Evolutionary conservation across 805 yeast genomes (phyloP), one percentile per base, ranked within the genome.

Genomic region (Candida yuanshanica): DNA sequence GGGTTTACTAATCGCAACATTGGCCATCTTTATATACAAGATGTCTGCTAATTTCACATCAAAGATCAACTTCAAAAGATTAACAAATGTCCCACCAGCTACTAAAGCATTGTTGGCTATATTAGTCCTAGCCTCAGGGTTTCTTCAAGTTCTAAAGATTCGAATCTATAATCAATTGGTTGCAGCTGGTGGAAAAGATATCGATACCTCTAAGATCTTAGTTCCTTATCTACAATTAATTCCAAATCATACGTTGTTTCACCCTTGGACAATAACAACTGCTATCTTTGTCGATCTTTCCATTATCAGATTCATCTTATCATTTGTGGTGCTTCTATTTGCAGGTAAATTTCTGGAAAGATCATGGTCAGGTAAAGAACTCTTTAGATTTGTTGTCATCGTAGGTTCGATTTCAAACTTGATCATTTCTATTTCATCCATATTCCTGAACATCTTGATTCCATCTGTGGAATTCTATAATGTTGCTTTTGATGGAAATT

Each of bases 261-360:
- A 77, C 46, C 89, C 89, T 5, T 78, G 85, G 82, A 83, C 83
- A 1, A 50, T 82, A 2, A 55, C 75, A 22, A 70, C 81, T 3
- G 71, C 86, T 1, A 74, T 82, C n/a, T 79, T 81, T 55, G 75
- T 82, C 3, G 89, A 83, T 53, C 69, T 71, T 6, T 62, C 75
- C 7, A 36, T 75, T 3, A 53, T 75, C 49, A 66, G 72, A 32
- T 73, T 74, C 44, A 4, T 72, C 13, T 39, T 72, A 5, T 77
- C 79, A 21, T 47, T 77, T 35, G 55, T 66, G 37, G 76, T 75
- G 50, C 62, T 80, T 26, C 44, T 75, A 11, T 51, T 82, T n/a
- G 72, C 83, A 26, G 87, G 86, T 4, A 66, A 74, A 38, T 83
- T 78, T 62, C 70, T 81, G 48, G 90, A 83, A 53, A 70, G 71